These are phyloP conservation scores for Saksenaea oblongispora DNA, from an alignment of 371 early-diverging fungal genomes.

Conservation along the genomic window DNA sequence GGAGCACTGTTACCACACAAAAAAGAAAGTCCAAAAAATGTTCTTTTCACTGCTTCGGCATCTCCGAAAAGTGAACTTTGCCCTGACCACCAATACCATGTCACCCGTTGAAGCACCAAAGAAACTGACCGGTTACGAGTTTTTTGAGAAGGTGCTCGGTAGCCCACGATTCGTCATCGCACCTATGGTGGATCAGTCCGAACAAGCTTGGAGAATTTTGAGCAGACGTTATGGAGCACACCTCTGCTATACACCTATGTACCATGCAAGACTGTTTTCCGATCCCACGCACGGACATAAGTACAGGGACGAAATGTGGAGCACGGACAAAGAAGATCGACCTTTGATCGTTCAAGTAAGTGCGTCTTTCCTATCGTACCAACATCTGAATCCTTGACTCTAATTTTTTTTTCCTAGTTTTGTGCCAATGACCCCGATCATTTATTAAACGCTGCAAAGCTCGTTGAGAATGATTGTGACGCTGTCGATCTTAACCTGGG, in stretches of 20 bases:
- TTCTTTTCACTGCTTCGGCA: background rate
- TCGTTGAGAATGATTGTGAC: slow-evolving; percentile 87
- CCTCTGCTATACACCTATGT: slow-evolving; percentile 99
- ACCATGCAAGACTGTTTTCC: slow-evolving; percentile 88
- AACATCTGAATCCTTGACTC: too few relatives aligned
- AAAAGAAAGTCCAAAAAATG: background rate
- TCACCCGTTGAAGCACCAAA: slow-evolving; percentile 14
- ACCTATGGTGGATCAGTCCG: slow-evolving; percentile 96
- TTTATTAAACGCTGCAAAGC: slow-evolving; percentile 83
- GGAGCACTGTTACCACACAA: too few relatives aligned
- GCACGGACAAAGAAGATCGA: slow-evolving; percentile 72
- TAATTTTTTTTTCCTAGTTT: slow-evolving; percentile 61
- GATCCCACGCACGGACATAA: slow-evolving; percentile 57
- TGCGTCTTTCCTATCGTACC: background rate
- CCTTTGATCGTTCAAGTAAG: slow-evolving; percentile 91
- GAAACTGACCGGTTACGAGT: slow-evolving; percentile 81
- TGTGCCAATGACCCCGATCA: slow-evolving; percentile 96
- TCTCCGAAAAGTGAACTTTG: background rate
- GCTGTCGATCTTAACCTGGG: slow-evolving; percentile 99
- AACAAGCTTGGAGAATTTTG: slow-evolving; percentile 93
- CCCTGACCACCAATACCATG: slow-evolving; percentile 4
- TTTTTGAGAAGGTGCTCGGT: slow-evolving; percentile 69
- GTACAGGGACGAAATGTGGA: slow-evolving; percentile 81
- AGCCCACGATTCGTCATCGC: slow-evolving; percentile 83
- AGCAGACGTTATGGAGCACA: slow-evolving; percentile 90